A percentile compares a stretch with the other conserved stretches of the same genome.
These are phyloP conservation scores for Acrocalymma vagum DNA, from an alignment of 2,329 filamentous ascomycete species.

Conservation along the genomic window DNA sequence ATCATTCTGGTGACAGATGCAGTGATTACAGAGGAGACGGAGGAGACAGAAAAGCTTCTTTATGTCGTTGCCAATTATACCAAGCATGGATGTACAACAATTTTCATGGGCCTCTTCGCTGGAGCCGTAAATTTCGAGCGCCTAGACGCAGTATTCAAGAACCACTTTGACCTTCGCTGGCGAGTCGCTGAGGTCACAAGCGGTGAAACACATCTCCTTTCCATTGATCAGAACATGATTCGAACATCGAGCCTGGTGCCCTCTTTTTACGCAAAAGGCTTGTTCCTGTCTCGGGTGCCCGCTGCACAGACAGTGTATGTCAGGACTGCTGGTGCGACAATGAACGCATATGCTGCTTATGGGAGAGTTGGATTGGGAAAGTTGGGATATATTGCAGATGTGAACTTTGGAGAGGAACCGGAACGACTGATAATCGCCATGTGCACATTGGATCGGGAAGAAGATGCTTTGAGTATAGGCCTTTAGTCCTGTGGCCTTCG, in stretches of 20 bases:
- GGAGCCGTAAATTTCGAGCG: slow-evolving; percentile 12
- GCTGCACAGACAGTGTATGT: slow-evolving; percentile 22
- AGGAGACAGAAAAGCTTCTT: slow-evolving; percentile 21
- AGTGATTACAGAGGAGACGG: slow-evolving; percentile 16
- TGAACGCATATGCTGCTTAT: slow-evolving; percentile 28
- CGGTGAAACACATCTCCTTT: slow-evolving; percentile 13
- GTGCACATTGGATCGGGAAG: slow-evolving; percentile 32
- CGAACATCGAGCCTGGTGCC: slow-evolving; percentile 20
- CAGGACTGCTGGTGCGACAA: slow-evolving; percentile 6
- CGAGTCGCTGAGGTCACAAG: slow-evolving; percentile 10
- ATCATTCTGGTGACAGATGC: slow-evolving; percentile 32
- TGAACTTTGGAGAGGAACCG: slow-evolving; percentile 28
- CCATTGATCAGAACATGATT: slow-evolving; percentile 20
- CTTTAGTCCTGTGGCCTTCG: too few species aligned
- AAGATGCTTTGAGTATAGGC: slow-evolving; percentile 22
- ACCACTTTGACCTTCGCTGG: slow-evolving; percentile 28
- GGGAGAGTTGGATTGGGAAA: slow-evolving; percentile 30
- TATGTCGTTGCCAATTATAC: slow-evolving; percentile 21
- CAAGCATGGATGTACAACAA: slow-evolving; percentile 29
- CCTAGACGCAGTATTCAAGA: slow-evolving; percentile 24
- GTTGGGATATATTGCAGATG: slow-evolving; percentile 36
- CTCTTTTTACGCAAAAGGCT: slow-evolving; percentile 19
- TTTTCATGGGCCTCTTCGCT: slow-evolving; percentile 32
- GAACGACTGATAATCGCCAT: slow-evolving; percentile 34
- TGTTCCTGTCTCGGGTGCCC: slow-evolving; percentile 25